Evolutionary conservation across 2,329 filamentous ascomycete genomes (phyloP).

Genomic region (Phyllachora maydis): DNA sequence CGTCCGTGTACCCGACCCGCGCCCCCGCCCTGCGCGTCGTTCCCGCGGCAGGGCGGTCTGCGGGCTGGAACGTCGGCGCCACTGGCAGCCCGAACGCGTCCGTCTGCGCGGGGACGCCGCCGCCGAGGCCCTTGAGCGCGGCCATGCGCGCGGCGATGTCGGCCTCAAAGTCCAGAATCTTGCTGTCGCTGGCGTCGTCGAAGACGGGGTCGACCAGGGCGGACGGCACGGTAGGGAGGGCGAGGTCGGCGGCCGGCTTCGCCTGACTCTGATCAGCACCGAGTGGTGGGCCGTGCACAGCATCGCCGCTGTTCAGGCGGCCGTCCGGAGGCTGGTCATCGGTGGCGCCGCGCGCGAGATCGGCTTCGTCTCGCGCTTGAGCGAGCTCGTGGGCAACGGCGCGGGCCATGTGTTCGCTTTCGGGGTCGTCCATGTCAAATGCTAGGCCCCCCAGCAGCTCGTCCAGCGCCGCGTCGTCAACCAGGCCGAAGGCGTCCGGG

Average conservation of each 20-base stretch:
- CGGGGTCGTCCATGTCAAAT: constrained; percentile 18
- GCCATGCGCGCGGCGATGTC: constrained; percentile 30
- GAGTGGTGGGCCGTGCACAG: no score
- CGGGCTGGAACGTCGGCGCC: constrained; percentile 26
- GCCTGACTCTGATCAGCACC: no score
- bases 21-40: no score
- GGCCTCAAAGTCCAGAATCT: constrained; percentile 15
- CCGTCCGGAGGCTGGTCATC: constrained; percentile 3
- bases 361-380: constrained; percentile 22
- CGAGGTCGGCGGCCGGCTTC: constrained; percentile 8
- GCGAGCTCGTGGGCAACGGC: constrained; percentile 23
- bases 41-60: constrained; percentile 16
- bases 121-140: constrained; percentile 19
- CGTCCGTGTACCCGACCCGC: constrained; percentile 35
- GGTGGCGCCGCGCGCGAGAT: constrained; percentile 12
- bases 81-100: constrained; percentile 22
- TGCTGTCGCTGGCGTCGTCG: constrained; percentile 3
- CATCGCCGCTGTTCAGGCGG: no score
- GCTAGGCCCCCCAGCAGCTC: constrained; percentile 25
- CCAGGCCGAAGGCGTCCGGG: no score
- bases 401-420: constrained; percentile 24
- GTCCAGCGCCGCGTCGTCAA: constrained; percentile 29
- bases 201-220: constrained; percentile 16
- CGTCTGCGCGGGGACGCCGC: constrained; percentile 8
- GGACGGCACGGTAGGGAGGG: constrained; percentile 25